These are phyloP conservation scores for Cutaneotrichosporon dermatis DNA, from an alignment of 1,284 basidiomycete genomes.

Conservation along the genomic window DNA sequence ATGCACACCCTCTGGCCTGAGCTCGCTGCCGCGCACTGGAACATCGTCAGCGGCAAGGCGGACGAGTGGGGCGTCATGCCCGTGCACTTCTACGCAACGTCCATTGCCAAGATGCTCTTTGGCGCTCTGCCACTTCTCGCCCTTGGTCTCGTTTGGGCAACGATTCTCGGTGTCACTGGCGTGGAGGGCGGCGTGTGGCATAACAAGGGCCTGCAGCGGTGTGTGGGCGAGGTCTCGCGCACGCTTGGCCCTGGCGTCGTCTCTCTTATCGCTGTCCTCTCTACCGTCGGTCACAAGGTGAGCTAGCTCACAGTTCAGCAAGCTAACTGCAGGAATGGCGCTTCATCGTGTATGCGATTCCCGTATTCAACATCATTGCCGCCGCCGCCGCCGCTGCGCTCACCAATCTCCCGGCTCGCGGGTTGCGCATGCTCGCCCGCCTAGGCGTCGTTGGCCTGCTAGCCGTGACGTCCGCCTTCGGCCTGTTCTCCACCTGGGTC, in stretches of 20 bases:
- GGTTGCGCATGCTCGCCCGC: constrained; percentile 10
- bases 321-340: constrained; percentile 69
- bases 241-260: constrained; percentile 52
- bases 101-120: constrained; percentile 75
- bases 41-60: constrained; percentile 79
- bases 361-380: constrained; percentile 73
- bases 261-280: constrained; percentile 63
- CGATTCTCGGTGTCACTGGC: background rate
- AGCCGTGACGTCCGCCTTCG: constrained; percentile 55
- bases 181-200: background rate
- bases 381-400: constrained; percentile 55
- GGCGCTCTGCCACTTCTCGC: constrained; percentile 60
- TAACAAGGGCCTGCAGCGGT: constrained; percentile 12
- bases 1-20: constrained; percentile 77
- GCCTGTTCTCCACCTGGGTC: constrained; percentile 56
- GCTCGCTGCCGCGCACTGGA: constrained; percentile 73
- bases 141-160: constrained; percentile 52
- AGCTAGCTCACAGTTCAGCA: constrained; percentile 4
- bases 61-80: constrained; percentile 88
- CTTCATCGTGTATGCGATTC: constrained; percentile 83
- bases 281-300: constrained; percentile 69
- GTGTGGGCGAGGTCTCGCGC: constrained; percentile 16
- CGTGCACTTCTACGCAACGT: constrained; percentile 63
- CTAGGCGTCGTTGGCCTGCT: constrained; percentile 53
- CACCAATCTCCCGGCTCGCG: constrained; percentile 14